These are phyloP conservation scores for Ogataea hybrid DNA, from an alignment of 1,139 yeast species.

Conservation along the genomic window DNA sequence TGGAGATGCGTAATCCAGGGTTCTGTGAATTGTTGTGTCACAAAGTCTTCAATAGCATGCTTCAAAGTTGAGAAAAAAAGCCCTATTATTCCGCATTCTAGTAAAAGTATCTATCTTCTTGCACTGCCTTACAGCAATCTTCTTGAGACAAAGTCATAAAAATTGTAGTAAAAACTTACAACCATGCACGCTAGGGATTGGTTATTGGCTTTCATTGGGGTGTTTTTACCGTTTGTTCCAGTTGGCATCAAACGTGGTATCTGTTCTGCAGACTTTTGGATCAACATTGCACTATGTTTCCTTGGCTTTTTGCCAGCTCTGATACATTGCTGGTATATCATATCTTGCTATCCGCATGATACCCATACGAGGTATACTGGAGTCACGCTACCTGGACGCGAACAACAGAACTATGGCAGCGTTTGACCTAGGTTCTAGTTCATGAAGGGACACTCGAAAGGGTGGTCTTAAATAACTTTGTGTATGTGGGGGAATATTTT, in stretches of 20 bases:
- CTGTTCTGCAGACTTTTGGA: conserved; percentile 63
- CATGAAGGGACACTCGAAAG: no score
- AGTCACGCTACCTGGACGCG: conserved; percentile 34
- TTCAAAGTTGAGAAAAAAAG: conserved; percentile 1
- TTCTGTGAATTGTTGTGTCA: conserved; percentile 63
- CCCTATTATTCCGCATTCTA: not conserved
- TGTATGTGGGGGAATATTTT: conserved; percentile 6
- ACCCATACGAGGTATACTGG: conserved; percentile 35
- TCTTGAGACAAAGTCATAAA: not conserved
- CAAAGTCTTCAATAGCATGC: conserved; percentile 44
- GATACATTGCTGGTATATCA: conserved; percentile 61
- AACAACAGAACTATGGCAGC: conserved; percentile 28
- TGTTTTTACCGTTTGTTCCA: conserved; percentile 80
- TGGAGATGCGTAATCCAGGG: conserved; percentile 58
- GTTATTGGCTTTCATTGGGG: conserved; percentile 75
- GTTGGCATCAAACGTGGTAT: conserved; percentile 77
- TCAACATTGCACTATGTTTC: conserved; percentile 71
- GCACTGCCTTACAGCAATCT: conserved; percentile 8
- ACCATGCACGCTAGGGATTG: conserved; percentile 71
- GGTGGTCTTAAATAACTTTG: not conserved
- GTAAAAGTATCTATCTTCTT: not conserved
- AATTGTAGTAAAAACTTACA: not conserved
- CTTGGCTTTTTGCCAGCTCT: conserved; percentile 84
- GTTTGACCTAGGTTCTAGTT: conserved; percentile 10
- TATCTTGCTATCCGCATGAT: conserved; percentile 52